Evolutionary conservation across 495 filamentous ascomycete species (phyloP).

Genomic region (Hypoxylon fragiforme): DNA sequence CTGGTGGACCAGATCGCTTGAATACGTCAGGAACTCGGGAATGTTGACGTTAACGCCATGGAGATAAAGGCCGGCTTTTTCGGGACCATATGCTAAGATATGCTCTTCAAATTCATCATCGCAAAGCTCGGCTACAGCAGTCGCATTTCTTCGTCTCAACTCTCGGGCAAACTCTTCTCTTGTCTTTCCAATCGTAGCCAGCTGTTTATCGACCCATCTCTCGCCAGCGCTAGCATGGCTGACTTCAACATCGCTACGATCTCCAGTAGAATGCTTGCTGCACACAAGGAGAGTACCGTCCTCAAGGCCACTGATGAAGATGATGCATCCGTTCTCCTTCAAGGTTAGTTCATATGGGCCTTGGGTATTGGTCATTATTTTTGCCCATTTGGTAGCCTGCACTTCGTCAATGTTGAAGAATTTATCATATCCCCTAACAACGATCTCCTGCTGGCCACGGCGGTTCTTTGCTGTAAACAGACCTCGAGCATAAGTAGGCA

Average conservation of each 20-base stretch:
- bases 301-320: conserved; percentile 90
- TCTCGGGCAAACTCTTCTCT: conserved; percentile 73
- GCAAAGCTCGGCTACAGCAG: conserved; percentile 94
- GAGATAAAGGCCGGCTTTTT: conserved; percentile 86
- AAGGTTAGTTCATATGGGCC: conserved; percentile 94
- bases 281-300: conserved; percentile 88
- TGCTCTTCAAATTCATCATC: conserved; percentile 97
- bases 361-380: conserved; percentile 73
- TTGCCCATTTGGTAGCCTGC: conserved; percentile 74
- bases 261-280: conserved; percentile 96
- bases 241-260: conserved; percentile 62
- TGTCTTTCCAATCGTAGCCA: conserved; percentile 72
- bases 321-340: conserved; percentile 99
- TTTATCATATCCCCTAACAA: conserved; percentile 91
- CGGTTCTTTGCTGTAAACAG: conserved; percentile 77
- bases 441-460: conserved; percentile 72
- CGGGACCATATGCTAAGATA: conserved; percentile 84
- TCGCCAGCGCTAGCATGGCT: conserved; percentile 90
- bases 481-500: conserved; percentile 90
- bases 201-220: conserved; percentile 79
- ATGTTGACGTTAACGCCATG: conserved; percentile 96
- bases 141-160: conserved; percentile 79
- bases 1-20: conserved; percentile 73
- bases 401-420: conserved; percentile 95
- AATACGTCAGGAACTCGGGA: conserved; percentile 83